phyloP scores from a whole-genome alignment of 495 filamentous ascomycete genomes.

The Trichoderma erinaceum region DNA sequence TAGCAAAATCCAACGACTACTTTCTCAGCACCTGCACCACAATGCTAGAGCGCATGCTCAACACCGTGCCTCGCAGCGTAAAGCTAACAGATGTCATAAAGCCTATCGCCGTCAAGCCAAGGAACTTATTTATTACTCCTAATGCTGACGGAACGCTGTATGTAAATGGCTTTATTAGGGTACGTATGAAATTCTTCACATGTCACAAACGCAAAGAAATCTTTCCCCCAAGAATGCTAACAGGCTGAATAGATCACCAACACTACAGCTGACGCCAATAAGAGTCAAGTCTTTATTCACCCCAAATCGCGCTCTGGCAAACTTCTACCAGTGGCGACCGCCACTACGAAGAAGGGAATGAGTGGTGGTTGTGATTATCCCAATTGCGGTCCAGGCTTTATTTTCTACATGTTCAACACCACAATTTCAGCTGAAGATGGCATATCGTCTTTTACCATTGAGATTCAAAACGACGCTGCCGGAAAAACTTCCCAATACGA shows the following conservation, averaged over 20 bases:
- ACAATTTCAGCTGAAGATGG: slow-evolving; percentile 11
- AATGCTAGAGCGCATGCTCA: slow-evolving; percentile 19
- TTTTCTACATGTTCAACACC: slow-evolving; percentile 14
- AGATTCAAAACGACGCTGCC: slow-evolving; percentile 11
- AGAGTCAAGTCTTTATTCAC: slow-evolving; percentile 12
- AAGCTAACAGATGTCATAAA: slow-evolving; percentile 17
- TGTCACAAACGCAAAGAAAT: not conserved
- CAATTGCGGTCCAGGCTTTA: slow-evolving; percentile 15
- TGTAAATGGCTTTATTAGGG: slow-evolving; percentile 14
- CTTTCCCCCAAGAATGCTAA: not conserved
- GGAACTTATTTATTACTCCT: not conserved
- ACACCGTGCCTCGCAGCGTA: slow-evolving; percentile 17
- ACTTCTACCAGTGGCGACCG: not conserved
- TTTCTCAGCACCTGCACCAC: slow-evolving; percentile 8
- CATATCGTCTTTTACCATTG: slow-evolving; percentile 18
- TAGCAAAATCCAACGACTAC: slow-evolving; percentile 22
- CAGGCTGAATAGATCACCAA: not conserved
- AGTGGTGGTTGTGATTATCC: not conserved
- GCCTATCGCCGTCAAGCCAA: slow-evolving; percentile 15
- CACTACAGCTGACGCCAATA: not conserved
- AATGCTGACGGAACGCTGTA: slow-evolving; percentile 12
- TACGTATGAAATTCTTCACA: not conserved
- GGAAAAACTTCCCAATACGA: not conserved
- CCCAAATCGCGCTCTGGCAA: slow-evolving; percentile 1
- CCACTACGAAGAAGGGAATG: not conserved